phyloP scores from a whole-genome alignment of 1,284 basidiomycete species.

The Ceratobasidium sp. region DNA sequence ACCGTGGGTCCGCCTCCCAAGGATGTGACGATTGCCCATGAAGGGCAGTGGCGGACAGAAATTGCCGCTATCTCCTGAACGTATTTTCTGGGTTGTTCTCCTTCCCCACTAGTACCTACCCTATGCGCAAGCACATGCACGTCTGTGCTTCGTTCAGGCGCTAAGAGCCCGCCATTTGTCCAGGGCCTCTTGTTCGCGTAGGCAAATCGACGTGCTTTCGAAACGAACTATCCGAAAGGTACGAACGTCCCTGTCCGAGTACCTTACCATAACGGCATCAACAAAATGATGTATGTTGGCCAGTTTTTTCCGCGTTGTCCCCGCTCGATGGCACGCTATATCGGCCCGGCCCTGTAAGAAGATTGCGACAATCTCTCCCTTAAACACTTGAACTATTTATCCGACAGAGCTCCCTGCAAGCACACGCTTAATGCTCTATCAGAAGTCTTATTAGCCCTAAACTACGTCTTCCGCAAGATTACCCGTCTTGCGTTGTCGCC shows the following conservation, averaged over 20 bases:
- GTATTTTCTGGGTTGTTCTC: not conserved
- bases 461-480: not conserved
- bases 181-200: not conserved
- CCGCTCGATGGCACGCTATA: not conserved
- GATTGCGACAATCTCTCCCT: constrained; percentile 20
- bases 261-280: not conserved
- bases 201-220: constrained; percentile 6
- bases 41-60: no score
- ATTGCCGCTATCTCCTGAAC: not conserved
- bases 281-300: not conserved
- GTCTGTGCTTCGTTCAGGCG: not conserved
- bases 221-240: constrained; percentile 15
- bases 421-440: constrained; percentile 21
- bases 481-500: constrained; percentile 10
- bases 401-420: not conserved
- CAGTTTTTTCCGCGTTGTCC: not conserved
- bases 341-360: constrained; percentile 3
- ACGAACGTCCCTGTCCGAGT: not conserved
- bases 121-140: not conserved
- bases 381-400: not conserved
- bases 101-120: not conserved
- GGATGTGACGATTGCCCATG: no score
- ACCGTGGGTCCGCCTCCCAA: no score
- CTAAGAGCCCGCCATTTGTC: not conserved
- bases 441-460: constrained; percentile 13